Conservation (phyloP, 169 alveolate species). For the Plasmodium vinckei region DNA sequence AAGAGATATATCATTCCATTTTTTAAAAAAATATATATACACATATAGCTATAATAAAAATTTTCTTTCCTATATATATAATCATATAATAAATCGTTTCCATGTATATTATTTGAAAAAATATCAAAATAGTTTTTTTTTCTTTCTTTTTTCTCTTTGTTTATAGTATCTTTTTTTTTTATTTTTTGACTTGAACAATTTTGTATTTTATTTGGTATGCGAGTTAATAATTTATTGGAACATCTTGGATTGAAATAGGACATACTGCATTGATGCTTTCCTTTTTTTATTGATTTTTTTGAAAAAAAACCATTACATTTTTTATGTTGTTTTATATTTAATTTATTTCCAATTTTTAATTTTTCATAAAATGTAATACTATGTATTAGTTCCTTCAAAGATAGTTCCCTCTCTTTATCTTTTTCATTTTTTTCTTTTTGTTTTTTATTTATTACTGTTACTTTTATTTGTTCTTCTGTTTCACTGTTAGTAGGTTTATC, state of each 20-base stretch:
- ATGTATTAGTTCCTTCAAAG: not conserved
- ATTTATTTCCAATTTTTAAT: not conserved
- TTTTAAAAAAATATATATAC: conserved; percentile 33
- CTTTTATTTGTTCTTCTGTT: not conserved
- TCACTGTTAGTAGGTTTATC: not conserved
- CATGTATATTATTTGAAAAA: conserved; percentile 14
- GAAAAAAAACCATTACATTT: not conserved
- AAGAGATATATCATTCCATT: conserved; percentile 49
- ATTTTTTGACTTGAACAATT: not conserved
- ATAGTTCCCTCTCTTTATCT: not conserved
- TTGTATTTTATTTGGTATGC: not conserved
- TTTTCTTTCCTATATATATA: conserved; percentile 15
- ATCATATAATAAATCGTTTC: conserved; percentile 41
- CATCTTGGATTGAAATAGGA: no score
- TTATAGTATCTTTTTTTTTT: not conserved
- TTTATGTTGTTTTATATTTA: not conserved
- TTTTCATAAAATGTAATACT: not conserved
- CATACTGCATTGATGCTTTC: not conserved
- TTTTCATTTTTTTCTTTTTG: not conserved
- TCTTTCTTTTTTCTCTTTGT: not conserved
- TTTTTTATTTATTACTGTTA: not conserved
- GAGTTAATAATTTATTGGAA: no score
- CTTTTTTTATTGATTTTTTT: not conserved
- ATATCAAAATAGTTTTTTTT: conserved; percentile 1
- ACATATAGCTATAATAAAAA: conserved; percentile 57